A percentile compares a stretch with the other conserved stretches of the same genome.
Evolutionary conservation across 805 yeast genomes (phyloP).

Genomic region (Cyberlindnera misumaiensis): DNA sequence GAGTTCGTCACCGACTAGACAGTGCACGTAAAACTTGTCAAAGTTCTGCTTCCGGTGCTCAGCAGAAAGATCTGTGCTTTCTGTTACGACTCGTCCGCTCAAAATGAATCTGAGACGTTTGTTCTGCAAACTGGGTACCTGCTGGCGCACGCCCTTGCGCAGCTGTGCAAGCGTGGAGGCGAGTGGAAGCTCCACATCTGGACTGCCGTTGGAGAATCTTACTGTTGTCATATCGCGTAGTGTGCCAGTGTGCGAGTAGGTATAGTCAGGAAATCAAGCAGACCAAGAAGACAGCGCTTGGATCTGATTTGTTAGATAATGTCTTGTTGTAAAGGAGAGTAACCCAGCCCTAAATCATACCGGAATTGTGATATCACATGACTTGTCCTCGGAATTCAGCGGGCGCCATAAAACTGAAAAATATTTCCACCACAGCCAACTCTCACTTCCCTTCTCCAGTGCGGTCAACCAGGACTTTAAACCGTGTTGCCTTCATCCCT

Average conservation of each 20-base stretch:
- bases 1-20: conserved; percentile 67
- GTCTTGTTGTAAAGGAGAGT: not conserved
- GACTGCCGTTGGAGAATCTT: conserved; percentile 34
- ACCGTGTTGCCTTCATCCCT: conserved; percentile 61
- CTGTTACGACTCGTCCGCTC: conserved; percentile 60
- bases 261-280: too few relatives aligned
- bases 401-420: not conserved
- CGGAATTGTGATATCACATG: too few relatives aligned
- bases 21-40: conserved; percentile 57
- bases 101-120: conserved; percentile 59
- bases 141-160: conserved; percentile 35
- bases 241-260: too few relatives aligned
- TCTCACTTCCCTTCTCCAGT: conserved; percentile 28
- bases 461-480: conserved; percentile 71
- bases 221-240: conserved; percentile 22
- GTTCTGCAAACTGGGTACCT: conserved; percentile 21
- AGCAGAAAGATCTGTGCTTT: conserved; percentile 44
- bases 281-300: too few relatives aligned
- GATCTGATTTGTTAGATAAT: too few relatives aligned
- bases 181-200: conserved; percentile 35
- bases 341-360: not conserved
- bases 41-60: conserved; percentile 31
- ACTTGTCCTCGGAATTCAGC: not conserved
- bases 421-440: not conserved
- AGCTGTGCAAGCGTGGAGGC: conserved; percentile 31